Evolutionary conservation across 2,329 filamentous ascomycete species (phyloP).

Genomic region (Herpomyces periplanetae): DNA sequence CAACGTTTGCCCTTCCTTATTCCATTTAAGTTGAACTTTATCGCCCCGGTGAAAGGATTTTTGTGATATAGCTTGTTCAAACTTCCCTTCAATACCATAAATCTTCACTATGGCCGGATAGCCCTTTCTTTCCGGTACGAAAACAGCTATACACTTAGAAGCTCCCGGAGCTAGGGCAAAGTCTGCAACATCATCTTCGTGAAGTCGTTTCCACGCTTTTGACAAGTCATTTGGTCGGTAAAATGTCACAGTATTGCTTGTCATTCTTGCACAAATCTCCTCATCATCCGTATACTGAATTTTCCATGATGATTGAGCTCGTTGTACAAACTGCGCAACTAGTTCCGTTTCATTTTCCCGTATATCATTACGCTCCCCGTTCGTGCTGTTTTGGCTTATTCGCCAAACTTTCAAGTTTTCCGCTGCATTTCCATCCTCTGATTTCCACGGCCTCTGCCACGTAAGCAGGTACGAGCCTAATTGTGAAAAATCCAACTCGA

Average conservation of each 20-base stretch:
- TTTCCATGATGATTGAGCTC: slow-evolving; percentile 81
- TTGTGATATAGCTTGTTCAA: slow-evolving; percentile 43
- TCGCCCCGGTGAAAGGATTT: slow-evolving; percentile 99
- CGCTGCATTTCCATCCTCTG: slow-evolving; percentile 59
- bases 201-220: slow-evolving; percentile 77
- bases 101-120: slow-evolving; percentile 4
- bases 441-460: slow-evolving; percentile 73
- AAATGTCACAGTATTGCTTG: slow-evolving; percentile 93
- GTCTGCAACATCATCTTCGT: slow-evolving; percentile 53
- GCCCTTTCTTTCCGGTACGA: slow-evolving; percentile 80
- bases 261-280: slow-evolving; percentile 55
- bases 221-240: slow-evolving; percentile 54
- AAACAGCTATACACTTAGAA: slow-evolving; percentile 69
- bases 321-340: slow-evolving; percentile 69
- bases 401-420: slow-evolving; percentile 96
- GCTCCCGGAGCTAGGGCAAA: slow-evolving; percentile 66
- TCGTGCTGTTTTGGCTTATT: slow-evolving; percentile 23
- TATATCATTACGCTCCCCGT: too few relatives aligned
- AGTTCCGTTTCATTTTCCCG: slow-evolving; percentile 24
- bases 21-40: slow-evolving; percentile 97
- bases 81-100: slow-evolving; percentile 11
- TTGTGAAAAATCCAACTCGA: slow-evolving; percentile 77
- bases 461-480: slow-evolving; percentile 72
- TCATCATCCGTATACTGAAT: slow-evolving; percentile 85
- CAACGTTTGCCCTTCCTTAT: slow-evolving; percentile 51